Conservation (phyloP, 805 yeast species). For the Tetrapisispora phaffii region DNA sequence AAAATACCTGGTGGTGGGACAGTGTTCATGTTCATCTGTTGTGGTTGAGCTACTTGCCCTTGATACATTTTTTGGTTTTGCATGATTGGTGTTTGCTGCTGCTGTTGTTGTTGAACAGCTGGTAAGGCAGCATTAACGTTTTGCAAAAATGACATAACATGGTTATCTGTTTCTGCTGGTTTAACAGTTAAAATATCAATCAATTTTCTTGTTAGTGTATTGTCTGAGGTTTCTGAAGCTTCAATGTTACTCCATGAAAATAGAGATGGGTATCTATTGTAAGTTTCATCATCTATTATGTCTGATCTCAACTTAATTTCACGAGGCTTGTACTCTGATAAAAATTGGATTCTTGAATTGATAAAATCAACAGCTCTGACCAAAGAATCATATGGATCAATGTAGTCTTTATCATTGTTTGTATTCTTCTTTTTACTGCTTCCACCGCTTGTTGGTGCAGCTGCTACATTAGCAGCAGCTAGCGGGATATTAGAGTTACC, state of each 20-base stretch:
- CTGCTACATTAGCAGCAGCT: slow-evolving; percentile 7
- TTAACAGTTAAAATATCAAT: slow-evolving; percentile 31
- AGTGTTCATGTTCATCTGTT: slow-evolving; percentile 12
- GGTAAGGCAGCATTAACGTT: slow-evolving; percentile 13
- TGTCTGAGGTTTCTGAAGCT: slow-evolving; percentile 27
- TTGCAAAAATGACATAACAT: slow-evolving; percentile 26
- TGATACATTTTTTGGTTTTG: slow-evolving; percentile 5
- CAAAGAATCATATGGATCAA: slow-evolving; percentile 40
- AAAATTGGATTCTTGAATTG: slow-evolving; percentile 37
- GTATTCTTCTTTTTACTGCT: slow-evolving; percentile 24
- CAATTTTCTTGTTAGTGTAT: slow-evolving; percentile 25
- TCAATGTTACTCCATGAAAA: slow-evolving; percentile 38
- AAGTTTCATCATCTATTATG: slow-evolving; percentile 21
- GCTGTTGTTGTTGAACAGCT: slow-evolving; percentile 16
- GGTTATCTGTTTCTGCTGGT: slow-evolving; percentile 26
- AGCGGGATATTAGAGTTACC: too few species aligned
- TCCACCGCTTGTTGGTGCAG: slow-evolving; percentile 6
- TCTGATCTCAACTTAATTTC: slow-evolving; percentile 32
- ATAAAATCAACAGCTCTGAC: slow-evolving; percentile 38
- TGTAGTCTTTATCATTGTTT: slow-evolving; percentile 30
- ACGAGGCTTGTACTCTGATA: slow-evolving; percentile 32
- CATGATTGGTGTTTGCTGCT: slow-evolving; percentile 4
- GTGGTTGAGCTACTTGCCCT: slow-evolving; percentile 15
- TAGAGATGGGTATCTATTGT: slow-evolving; percentile 34
- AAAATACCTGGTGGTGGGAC: slow-evolving; percentile 13